Conservation (phyloP, 176 grass and related monocot genomes). For the Paspalum vaginatum region DNA sequence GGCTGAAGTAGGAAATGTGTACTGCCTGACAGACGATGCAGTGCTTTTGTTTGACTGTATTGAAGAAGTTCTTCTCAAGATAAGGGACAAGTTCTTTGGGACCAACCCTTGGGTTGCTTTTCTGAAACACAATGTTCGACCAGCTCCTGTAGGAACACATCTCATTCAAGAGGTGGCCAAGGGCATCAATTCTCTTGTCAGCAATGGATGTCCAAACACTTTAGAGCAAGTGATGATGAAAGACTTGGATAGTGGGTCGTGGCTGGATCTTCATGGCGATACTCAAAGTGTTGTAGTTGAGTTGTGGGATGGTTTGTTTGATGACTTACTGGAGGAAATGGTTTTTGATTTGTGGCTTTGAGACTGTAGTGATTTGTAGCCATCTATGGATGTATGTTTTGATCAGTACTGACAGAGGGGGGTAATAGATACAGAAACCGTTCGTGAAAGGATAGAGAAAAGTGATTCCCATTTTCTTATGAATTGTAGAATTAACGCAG, state of each 20-base stretch:
- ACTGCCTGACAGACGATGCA: constrained; percentile 65
- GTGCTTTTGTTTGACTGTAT: constrained; percentile 79
- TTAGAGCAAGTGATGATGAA: constrained; percentile 62
- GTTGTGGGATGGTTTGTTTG: constrained; percentile 65
- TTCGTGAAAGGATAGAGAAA: constrained; percentile 32
- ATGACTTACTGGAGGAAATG: constrained; percentile 77
- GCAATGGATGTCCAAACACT: constrained; percentile 40
- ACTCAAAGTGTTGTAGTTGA: constrained; percentile 44
- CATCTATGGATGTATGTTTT: constrained; percentile 20
- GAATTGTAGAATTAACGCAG: constrained; percentile 34
- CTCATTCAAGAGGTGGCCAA: constrained; percentile 65
- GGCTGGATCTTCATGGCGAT: constrained; percentile 65
- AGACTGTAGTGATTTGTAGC: constrained; percentile 36
- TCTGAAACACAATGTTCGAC: constrained; percentile 52
- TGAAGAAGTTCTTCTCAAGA: constrained; percentile 57
- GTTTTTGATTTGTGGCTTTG: constrained; percentile 75
- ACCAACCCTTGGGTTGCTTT: constrained; percentile 50
- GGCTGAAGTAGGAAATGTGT: constrained; percentile 73
- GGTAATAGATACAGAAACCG: constrained; percentile 33
- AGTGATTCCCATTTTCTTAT: constrained; percentile 28
- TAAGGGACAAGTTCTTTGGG: constrained; percentile 52
- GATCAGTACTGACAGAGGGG: constrained; percentile 26
- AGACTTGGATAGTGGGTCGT: constrained; percentile 63
- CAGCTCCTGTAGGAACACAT: constrained; percentile 44
- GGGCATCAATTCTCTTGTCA: constrained; percentile 53